Conservation (phyloP, 2,329 filamentous ascomycete genomes). For the Sclerotinia glacialis region DNA sequence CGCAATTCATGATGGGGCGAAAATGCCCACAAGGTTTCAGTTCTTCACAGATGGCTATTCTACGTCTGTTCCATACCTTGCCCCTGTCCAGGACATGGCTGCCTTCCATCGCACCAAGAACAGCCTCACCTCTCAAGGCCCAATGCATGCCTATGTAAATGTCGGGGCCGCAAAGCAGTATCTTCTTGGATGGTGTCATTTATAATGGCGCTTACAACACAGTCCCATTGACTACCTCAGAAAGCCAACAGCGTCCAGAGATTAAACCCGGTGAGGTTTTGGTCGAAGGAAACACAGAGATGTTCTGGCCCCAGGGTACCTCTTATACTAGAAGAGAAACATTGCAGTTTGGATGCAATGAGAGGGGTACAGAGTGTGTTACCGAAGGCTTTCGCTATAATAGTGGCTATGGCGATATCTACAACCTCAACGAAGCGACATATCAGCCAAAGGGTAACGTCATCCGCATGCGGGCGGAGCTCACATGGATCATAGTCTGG, state of each 20-base stretch:
- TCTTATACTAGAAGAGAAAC: background rate
- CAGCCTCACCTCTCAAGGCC: background rate
- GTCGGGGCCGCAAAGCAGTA: background rate
- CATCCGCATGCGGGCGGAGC: background rate
- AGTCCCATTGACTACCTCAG: background rate
- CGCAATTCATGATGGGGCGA: background rate
- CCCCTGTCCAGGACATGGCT: rapidly evolving
- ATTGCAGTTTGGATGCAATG: background rate
- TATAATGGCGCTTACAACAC: background rate
- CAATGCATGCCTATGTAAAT: background rate
- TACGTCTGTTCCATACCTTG: background rate
- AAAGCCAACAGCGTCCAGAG: background rate
- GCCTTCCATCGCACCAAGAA: background rate
- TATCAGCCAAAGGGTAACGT: background rate
- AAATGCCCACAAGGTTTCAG: background rate
- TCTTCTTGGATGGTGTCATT: background rate
- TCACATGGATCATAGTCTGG: conserved; percentile 1
- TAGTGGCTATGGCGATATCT: background rate
- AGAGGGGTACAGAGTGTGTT: background rate
- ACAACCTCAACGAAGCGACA: background rate
- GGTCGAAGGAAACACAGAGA: background rate
- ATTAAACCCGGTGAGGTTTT: background rate
- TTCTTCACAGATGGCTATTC: background rate
- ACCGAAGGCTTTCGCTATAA: background rate
- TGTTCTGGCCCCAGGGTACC: background rate